Evolutionary conservation across 495 filamentous ascomycete species (phyloP), one percentile per base, ranked within the genome.

Genomic region (Xylaria nigripes): DNA sequence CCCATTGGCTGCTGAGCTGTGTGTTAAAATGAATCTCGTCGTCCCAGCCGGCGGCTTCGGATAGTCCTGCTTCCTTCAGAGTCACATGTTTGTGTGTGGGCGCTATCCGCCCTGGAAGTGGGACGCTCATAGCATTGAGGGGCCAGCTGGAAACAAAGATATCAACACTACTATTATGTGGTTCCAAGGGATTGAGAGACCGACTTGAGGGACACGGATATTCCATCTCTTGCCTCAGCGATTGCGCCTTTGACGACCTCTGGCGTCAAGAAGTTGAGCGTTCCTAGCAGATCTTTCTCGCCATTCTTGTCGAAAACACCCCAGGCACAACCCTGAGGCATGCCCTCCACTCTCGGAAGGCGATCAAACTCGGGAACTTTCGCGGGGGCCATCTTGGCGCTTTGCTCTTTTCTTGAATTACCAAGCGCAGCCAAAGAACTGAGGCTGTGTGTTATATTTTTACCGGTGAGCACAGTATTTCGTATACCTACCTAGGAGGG

Each of bases 1-100:
- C 87, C 87, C 87, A 90, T 67, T 92, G 87, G 3, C 82, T 86
- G 23, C 80, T 80, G 59, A 81, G 79, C 62, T 90, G 86, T 0
- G 86, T 89, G 66, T 90, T 90, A 66, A 90, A 76, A 23, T 78
- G 75, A 54, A 87, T 83, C 53, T 85, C 74, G 47, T 76, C 73
- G 42, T 76, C 73, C 60, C 64, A 73, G 29, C 70, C 72, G 6
- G 51, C 47, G 13, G 51, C 47, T 22, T 64, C 40, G 10, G 60
- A 63, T 56, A 71, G 56, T 19, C 63, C 65, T 12, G 55, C 8
- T 16, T 73, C 74, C 15, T 68, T 55, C 23, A 83, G 60, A n/a
- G 70, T 70, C 27, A 75, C 61, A 27, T 80, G 69, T 16, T 70
- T 74, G 51, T 84, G 82, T 1, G 59, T 61, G 0, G 81, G 75